Conservation (phyloP, 345 rosid species). For the Eucalyptus shirleyi region DNA sequence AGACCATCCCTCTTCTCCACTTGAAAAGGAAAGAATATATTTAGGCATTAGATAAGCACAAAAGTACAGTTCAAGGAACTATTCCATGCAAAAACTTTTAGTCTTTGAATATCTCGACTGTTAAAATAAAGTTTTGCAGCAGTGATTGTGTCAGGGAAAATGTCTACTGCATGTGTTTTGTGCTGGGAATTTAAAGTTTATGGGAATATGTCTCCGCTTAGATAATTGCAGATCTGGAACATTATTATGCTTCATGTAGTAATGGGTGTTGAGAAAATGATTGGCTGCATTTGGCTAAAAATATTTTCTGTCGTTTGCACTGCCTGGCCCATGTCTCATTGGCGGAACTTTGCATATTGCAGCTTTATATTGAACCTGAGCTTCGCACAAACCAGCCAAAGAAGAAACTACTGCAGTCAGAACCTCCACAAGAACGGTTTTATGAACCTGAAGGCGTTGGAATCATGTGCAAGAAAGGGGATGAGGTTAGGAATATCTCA, state of each 20-base stretch:
- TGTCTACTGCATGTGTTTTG: background rate
- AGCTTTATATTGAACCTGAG: constrained; percentile 89
- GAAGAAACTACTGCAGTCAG: constrained; percentile 41
- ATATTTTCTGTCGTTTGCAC: background rate
- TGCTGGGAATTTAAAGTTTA: background rate
- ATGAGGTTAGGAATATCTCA: constrained; percentile 44
- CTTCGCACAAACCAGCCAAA: constrained; percentile 68
- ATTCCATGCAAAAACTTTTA: background rate
- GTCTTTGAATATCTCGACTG: background rate
- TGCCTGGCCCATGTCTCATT: background rate
- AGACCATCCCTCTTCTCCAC: background rate
- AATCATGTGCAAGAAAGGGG: constrained; percentile 59
- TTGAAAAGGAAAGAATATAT: background rate
- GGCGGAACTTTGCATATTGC: constrained; percentile 3
- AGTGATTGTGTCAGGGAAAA: background rate
- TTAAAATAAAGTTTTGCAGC: background rate
- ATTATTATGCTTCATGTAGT: background rate
- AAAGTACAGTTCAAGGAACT: background rate
- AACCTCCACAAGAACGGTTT: constrained; percentile 57
- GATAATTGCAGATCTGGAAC: background rate
- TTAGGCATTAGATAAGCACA: background rate
- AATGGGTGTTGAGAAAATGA: background rate
- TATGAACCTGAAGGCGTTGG: constrained; percentile 79
- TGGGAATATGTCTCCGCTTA: background rate
- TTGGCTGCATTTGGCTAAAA: background rate